Percentiles rank a stretch among this genome's conserved stretches.
These are phyloP conservation scores for Chalciporus sp. DNA, from an alignment of 1,284 basidiomycete genomes.

Conservation along the genomic window DNA sequence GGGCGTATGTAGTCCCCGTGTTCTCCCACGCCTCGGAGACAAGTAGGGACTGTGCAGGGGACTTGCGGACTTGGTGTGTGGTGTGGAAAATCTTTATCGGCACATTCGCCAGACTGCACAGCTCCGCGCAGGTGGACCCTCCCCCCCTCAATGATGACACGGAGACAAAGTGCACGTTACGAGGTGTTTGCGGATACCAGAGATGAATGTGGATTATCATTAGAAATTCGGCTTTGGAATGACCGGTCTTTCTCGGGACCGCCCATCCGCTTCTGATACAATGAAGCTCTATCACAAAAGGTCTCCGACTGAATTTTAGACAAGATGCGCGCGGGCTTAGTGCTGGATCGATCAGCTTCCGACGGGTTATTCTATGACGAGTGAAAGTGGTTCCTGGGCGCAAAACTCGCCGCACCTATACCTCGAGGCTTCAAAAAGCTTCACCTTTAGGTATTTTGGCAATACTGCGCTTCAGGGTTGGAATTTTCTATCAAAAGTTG, in stretches of 20 bases:
- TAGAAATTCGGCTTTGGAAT: constrained; percentile 30
- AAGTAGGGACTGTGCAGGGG: constrained; percentile 18
- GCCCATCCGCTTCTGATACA: constrained; percentile 10
- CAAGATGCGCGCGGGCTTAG: constrained; percentile 28
- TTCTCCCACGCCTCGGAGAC: constrained; percentile 25
- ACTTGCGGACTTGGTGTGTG: constrained; percentile 17
- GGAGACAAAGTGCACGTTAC: constrained; percentile 37
- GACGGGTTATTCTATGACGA: constrained; percentile 33
- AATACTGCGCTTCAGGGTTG: constrained; percentile 37
- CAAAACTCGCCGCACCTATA: constrained; percentile 36
- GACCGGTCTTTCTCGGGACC: constrained; percentile 26
- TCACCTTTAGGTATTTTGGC: constrained; percentile 36
- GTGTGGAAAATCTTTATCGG: constrained; percentile 24
- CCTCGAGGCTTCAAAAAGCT: constrained; percentile 35
- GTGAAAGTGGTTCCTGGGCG: constrained; percentile 31
- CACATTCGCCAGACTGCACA: constrained; percentile 14
- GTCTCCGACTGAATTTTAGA: constrained; percentile 9
- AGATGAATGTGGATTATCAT: constrained; percentile 35
- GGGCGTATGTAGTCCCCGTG: constrained; percentile 32
- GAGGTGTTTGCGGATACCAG: constrained; percentile 22
- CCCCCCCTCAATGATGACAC: constrained; percentile 24
- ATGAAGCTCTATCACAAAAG: constrained; percentile 13
- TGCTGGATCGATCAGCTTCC: constrained; percentile 30
- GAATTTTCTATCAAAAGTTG: constrained; percentile 20
- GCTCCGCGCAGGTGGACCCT: constrained; percentile 9